Evolutionary conservation across 495 filamentous ascomycete genomes (phyloP).

Genomic region (Neurospora sp.): DNA sequence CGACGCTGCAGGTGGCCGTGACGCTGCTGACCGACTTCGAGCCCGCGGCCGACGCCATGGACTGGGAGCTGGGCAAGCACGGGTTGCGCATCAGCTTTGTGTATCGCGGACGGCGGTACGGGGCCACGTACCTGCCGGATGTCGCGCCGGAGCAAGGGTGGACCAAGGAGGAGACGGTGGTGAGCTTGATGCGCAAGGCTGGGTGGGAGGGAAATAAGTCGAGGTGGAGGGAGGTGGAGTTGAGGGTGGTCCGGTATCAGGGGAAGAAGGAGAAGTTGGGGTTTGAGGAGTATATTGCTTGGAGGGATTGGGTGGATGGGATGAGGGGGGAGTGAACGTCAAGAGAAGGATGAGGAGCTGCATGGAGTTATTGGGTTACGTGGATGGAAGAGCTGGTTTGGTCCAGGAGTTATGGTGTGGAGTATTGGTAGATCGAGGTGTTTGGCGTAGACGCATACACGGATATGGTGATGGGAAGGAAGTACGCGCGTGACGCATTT

Average conservation of each 20-base stretch:
- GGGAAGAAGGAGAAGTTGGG: conserved; percentile 59
- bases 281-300: conserved; percentile 65
- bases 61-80: conserved; percentile 80
- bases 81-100: conserved; percentile 71
- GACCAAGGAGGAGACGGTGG: conserved; percentile 85
- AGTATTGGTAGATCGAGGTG: neutral
- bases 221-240: conserved; percentile 66
- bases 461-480: neutral
- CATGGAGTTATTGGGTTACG: neutral
- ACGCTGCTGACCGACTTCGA: conserved; percentile 73
- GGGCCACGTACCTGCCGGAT: conserved; percentile 86
- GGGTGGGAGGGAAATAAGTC: conserved; percentile 64
- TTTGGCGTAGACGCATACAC: neutral
- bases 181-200: conserved; percentile 88
- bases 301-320: conserved; percentile 60
- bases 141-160: conserved; percentile 88
- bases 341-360: neutral
- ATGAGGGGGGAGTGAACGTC: conserved; percentile 9
- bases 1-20: conserved; percentile 56
- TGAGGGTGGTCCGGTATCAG: conserved; percentile 71
- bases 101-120: conserved; percentile 55
- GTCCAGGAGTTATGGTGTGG: neutral
- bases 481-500: neutral
- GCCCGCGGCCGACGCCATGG: conserved; percentile 57
- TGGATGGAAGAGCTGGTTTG: neutral